Evolutionary conservation across 306 rosid genomes (phyloP).

Genomic region (apple (Malus domestica)): DNA sequence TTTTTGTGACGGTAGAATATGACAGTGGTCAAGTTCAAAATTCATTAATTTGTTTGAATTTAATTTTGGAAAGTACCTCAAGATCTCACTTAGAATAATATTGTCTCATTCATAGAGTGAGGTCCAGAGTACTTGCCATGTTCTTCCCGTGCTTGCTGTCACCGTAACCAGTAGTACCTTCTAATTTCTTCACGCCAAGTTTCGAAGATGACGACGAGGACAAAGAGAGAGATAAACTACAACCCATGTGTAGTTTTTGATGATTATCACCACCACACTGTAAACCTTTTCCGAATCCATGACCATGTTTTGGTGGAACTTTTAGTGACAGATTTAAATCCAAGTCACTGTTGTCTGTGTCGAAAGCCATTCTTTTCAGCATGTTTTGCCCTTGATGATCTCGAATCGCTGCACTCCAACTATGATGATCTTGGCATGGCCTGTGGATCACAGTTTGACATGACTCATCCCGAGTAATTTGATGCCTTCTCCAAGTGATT

Average conservation of each 20-base stretch:
- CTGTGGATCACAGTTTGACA: background rate
- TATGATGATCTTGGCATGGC: background rate
- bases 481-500: conserved; percentile 12
- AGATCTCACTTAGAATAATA: conserved; percentile 31
- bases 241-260: background rate
- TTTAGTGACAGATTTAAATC: conserved; percentile 29
- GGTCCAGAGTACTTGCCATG: conserved; percentile 37
- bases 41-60: background rate
- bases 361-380: conserved; percentile 23
- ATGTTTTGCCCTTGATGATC: background rate
- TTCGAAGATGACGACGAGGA: conserved; percentile 24
- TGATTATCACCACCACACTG: background rate
- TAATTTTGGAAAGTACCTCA: conserved; percentile 28
- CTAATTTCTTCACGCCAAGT: conserved; percentile 10
- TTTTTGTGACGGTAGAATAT: conserved; percentile 7
- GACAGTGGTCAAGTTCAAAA: conserved; percentile 13
- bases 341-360: conserved; percentile 1
- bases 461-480: background rate
- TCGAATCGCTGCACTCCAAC: background rate
- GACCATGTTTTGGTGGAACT: conserved; percentile 13
- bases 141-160: conserved; percentile 8
- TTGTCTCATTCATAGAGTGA: conserved; percentile 40
- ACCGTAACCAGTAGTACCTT: background rate
- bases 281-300: background rate
- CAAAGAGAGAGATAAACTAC: conserved; percentile 26